Conservation (phyloP, 1,284 basidiomycete species). For the Microbotryomycetes sp. region DNA sequence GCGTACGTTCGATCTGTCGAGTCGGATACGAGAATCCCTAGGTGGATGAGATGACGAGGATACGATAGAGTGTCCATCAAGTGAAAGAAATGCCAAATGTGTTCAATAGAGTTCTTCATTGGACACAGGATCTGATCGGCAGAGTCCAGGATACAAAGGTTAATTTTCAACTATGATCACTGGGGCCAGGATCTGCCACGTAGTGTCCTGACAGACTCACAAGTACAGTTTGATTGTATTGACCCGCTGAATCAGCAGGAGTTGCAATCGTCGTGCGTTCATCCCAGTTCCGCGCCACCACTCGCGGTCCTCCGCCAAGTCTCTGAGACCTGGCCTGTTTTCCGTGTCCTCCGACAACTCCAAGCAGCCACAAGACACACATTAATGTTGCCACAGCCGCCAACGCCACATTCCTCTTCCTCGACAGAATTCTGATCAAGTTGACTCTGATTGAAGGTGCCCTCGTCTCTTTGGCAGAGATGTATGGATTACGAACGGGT, state of each 20-base stretch:
- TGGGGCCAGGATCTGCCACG: background rate
- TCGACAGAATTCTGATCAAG: background rate
- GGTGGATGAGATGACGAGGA: constrained; percentile 19
- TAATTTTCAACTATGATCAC: no score
- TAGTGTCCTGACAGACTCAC: background rate
- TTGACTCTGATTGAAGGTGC: background rate
- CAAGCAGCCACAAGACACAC: background rate
- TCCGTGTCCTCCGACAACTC: background rate
- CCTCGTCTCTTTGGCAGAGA: background rate
- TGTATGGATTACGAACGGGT: background rate
- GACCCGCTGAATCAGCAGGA: background rate
- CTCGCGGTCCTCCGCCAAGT: background rate
- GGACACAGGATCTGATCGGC: constrained; percentile 19
- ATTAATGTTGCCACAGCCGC: background rate
- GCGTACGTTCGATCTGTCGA: constrained; percentile 17
- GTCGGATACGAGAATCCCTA: constrained; percentile 27
- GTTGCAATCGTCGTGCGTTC: background rate
- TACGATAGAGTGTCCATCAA: constrained; percentile 20
- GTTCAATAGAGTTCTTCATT: constrained; percentile 28
- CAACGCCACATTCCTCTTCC: background rate
- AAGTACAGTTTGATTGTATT: background rate
- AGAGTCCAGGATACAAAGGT: no score
- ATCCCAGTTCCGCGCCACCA: constrained; percentile 13
- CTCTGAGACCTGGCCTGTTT: background rate
- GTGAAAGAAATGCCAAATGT: constrained; percentile 31